A percentile compares a stretch with the other conserved stretches of the same genome.
phyloP scores from a whole-genome alignment of 176 grass and related monocot species.

The Tillandsia fasciculata region DNA sequence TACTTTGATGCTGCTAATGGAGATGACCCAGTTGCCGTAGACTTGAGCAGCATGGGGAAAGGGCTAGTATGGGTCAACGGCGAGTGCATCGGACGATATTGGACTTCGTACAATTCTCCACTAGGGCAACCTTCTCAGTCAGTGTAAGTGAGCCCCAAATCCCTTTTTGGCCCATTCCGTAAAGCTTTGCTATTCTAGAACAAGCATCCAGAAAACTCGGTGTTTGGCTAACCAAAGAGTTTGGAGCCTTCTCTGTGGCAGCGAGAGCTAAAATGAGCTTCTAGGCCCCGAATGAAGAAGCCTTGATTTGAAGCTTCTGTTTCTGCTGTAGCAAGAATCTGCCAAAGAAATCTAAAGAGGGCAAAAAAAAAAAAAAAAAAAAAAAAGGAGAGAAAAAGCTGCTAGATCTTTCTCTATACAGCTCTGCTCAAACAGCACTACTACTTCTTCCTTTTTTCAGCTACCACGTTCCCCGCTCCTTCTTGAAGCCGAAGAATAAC shows the following conservation, averaged over 20 bases:
- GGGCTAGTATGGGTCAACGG: conserved; percentile 61
- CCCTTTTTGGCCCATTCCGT: background rate
- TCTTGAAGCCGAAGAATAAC: conserved; percentile 47
- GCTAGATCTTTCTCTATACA: no score
- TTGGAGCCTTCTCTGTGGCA: no score
- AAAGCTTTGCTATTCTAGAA: background rate
- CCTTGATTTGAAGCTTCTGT: no score
- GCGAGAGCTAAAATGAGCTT: no score
- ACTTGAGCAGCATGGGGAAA: conserved; percentile 66
- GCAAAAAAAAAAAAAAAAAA: no score
- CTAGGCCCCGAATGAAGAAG: no score
- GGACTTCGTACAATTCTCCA: conserved; percentile 55
- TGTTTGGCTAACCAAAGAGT: no score
- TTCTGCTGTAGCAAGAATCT: no score
- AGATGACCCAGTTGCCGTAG: conserved; percentile 45
- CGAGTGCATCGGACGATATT: conserved; percentile 58
- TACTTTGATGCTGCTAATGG: conserved; percentile 56
- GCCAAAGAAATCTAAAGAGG: no score
- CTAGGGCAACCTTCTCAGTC: conserved; percentile 68
- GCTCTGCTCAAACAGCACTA: no score
- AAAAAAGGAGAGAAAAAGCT: no score
- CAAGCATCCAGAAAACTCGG: background rate
- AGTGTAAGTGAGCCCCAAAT: conserved; percentile 20
- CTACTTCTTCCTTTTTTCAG: background rate
- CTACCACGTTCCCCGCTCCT: conserved; percentile 51